Evolutionary conservation across 169 alveolate genomes (phyloP).

Genomic region (Eimeria praecox): DNA sequence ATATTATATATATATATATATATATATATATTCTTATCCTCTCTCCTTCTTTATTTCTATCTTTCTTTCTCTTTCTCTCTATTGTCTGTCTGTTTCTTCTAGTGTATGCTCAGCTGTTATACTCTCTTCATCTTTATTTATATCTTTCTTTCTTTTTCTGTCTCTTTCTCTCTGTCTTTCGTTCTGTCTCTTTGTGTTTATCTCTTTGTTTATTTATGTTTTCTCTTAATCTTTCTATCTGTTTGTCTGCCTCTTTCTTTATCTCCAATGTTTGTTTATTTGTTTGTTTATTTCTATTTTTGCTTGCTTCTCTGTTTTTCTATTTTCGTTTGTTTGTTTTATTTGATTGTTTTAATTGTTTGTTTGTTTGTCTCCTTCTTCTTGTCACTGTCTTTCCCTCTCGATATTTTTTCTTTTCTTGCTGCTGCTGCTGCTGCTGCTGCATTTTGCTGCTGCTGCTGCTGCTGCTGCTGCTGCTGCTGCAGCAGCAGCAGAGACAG

Average conservation of each 20-base stretch:
- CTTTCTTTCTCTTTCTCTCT: not conserved
- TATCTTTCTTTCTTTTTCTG: not conserved
- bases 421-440: too few relatives aligned
- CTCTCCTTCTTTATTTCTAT: not conserved
- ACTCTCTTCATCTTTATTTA: not conserved
- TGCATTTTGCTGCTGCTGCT: too few relatives aligned
- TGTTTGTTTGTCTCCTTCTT: not conserved
- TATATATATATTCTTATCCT: too few relatives aligned
- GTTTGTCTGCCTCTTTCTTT: not conserved
- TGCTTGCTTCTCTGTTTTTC: not conserved
- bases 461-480: not conserved
- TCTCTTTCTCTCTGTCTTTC: not conserved
- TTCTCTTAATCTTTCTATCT: too few relatives aligned
- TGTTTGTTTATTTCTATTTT: not conserved
- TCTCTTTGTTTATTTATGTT: too few relatives aligned
- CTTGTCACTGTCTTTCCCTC: not conserved
- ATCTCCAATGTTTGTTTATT: not conserved
- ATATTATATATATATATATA: too few relatives aligned
- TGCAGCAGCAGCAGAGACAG: not conserved
- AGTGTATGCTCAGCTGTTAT: too few relatives aligned
- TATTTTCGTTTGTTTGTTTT: too few relatives aligned
- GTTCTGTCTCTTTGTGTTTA: not conserved
- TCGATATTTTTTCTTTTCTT: not conserved
- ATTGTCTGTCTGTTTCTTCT: too few relatives aligned
- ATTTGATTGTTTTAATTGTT: too few relatives aligned